Base-by-base conservation (phyloP, 306 rosid species). In the Ormosia semicastrata region DNA sequence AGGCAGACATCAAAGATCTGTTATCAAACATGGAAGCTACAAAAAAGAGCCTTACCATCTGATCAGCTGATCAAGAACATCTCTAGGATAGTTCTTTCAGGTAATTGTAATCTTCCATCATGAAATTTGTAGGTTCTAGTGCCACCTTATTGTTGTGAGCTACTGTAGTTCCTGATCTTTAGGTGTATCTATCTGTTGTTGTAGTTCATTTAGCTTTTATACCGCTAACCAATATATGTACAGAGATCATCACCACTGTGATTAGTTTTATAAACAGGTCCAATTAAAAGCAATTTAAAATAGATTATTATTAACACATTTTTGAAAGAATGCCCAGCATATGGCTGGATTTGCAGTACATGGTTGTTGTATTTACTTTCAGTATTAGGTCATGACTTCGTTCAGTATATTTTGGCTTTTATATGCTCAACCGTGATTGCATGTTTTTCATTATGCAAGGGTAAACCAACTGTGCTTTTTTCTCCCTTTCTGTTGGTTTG, bases 21-120 rank as follows among this genome's bases (percentile, higher is more conserved):
- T 77, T 96, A 24, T 58, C 89, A 75, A 96, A 93, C 85, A 96
- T 96, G 99, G 99, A 96, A 89, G 94, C 98, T 14, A 93, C 98
- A 53, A 93, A 93, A 86, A 84, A 90, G 79, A 93, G 92, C 85
- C 90, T 92, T 78, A 86, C 96, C n/a, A 73, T 88, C 84, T 93
- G 87, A 92, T 68, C 68, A 36, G 73, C 77, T 37, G 86, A 53
- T 71, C 43, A 76, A 17, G 15, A 24, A 24, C 24, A 49, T 72
- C 46, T 75, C 71, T 79, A 71, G 72, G 36, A 5, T 87, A 89
- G 85, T 74, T 78, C 47, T 72, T 80, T 84, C 86, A 62, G 88
- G 86, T 85, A 85, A 76, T 79, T 76, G 79, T 76, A 72, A 30
- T 60, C 24, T 37, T 71, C 15, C 3, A 56, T 82, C 78, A 53